phyloP scores from a whole-genome alignment of 1,284 basidiomycete genomes.

The Ustilago trichophora region DNA sequence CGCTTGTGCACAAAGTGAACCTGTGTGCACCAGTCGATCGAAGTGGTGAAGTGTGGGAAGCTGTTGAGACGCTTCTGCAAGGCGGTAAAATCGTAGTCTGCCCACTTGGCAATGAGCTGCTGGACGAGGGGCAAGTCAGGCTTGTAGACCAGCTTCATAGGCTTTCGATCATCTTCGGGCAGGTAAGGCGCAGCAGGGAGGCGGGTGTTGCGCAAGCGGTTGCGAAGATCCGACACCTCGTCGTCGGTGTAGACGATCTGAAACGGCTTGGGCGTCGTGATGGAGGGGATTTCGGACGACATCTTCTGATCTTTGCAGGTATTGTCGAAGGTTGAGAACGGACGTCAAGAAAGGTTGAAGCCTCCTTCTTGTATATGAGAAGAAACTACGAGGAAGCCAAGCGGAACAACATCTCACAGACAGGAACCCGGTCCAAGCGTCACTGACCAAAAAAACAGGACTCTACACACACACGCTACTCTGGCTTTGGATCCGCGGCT shows the following conservation, averaged over 20 bases:
- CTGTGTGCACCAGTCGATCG: conserved; percentile 54
- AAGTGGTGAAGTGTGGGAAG: conserved; percentile 53
- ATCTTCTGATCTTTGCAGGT: too few relatives aligned
- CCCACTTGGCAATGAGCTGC: conserved; percentile 32
- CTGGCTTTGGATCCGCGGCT: too few relatives aligned
- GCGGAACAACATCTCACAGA: too few relatives aligned
- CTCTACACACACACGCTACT: too few relatives aligned
- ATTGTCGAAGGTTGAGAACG: too few relatives aligned
- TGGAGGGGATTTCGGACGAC: conserved; percentile 29
- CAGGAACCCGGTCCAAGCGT: too few relatives aligned
- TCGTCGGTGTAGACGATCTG: conserved; percentile 39
- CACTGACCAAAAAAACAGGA: too few relatives aligned
- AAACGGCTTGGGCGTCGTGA: conserved; percentile 45
- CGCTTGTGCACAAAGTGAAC: conserved; percentile 54
- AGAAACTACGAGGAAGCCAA: too few relatives aligned
- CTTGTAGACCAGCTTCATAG: conserved; percentile 21
- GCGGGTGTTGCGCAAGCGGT: conserved; percentile 41
- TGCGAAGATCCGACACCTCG: conserved; percentile 36
- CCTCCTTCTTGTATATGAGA: too few relatives aligned
- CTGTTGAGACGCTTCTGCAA: conserved; percentile 29
- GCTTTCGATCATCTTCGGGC: conserved; percentile 26
- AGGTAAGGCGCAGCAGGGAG: conserved; percentile 40
- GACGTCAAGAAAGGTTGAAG: too few relatives aligned
- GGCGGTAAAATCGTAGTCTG: conserved; percentile 25
- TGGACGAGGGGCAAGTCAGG: conserved; percentile 37